phyloP scores from a whole-genome alignment of 306 rosid species.

The Betula pendula region DNA sequence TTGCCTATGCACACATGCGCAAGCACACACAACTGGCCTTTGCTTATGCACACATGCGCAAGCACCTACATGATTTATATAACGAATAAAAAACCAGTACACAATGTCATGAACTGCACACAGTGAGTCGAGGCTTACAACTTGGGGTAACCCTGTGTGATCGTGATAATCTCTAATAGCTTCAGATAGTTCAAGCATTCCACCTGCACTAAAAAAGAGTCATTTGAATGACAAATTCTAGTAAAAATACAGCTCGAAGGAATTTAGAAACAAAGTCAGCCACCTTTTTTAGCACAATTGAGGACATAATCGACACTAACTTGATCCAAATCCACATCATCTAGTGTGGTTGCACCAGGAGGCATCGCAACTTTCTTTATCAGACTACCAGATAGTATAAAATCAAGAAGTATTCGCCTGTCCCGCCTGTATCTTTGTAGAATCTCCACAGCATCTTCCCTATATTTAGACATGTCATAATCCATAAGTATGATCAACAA shows the following conservation, averaged over 20 bases:
- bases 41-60: constrained; percentile 11
- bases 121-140: constrained; percentile 51
- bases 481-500: constrained; percentile 13
- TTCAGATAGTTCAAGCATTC: constrained; percentile 91
- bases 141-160: constrained; percentile 77
- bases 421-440: constrained; percentile 89
- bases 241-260: background rate
- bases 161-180: constrained; percentile 98
- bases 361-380: constrained; percentile 97
- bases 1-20: background rate
- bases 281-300: constrained; percentile 85
- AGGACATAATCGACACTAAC: constrained; percentile 93
- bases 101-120: background rate
- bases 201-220: constrained; percentile 50
- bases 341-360: constrained; percentile 94
- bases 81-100: constrained; percentile 9
- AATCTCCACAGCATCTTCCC: constrained; percentile 77
- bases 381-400: constrained; percentile 84
- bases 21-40: constrained; percentile 19
- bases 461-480: constrained; percentile 29
- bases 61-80: constrained; percentile 1
- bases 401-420: constrained; percentile 82
- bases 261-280: background rate
- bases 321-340: constrained; percentile 98
- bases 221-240: constrained; percentile 8